Conservation (phyloP, 176 grass and related monocot species). For the Zea mays region DNA sequence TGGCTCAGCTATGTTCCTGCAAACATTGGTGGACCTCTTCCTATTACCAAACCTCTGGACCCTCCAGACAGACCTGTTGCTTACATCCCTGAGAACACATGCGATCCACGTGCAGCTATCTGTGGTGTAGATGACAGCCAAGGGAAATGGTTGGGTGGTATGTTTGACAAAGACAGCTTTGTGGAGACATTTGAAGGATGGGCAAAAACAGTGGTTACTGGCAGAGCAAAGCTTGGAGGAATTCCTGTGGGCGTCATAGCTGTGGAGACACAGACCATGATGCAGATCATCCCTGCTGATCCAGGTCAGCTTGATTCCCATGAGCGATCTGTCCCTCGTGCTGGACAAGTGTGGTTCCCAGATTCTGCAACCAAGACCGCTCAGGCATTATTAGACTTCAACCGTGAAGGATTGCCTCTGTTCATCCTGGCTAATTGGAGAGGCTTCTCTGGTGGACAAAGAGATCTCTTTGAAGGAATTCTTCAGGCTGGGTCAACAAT, state of each 20-base stretch:
- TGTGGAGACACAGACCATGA: conserved; percentile 93
- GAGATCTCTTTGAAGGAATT: conserved; percentile 98
- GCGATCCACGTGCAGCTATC: conserved; percentile 91
- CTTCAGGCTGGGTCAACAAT: conserved; percentile 98
- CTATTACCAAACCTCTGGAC: conserved; percentile 77
- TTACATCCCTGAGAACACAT: conserved; percentile 86
- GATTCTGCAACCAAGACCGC: conserved; percentile 98
- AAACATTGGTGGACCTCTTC: conserved; percentile 79
- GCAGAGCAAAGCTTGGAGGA: conserved; percentile 91
- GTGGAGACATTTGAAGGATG: conserved; percentile 98
- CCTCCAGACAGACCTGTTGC: conserved; percentile 73
- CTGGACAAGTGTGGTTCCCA: conserved; percentile 98
- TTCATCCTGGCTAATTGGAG: conserved; percentile 99
- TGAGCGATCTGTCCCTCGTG: conserved; percentile 74
- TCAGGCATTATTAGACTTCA: conserved; percentile 90
- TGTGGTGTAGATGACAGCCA: conserved; percentile 56
- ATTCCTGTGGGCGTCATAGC: conserved; percentile 96
- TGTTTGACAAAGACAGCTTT: conserved; percentile 94
- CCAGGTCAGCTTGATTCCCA: conserved; percentile 91
- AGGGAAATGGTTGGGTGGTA: conserved; percentile 94
- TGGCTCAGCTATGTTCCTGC: conserved; percentile 99
- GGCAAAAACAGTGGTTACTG: conserved; percentile 95
- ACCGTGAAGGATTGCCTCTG: conserved; percentile 84
- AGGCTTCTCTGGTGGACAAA: conserved; percentile 96
- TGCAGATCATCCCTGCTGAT: conserved; percentile 87